Conservation (phyloP, 345 rosid species). For the Salix caprea region DNA sequence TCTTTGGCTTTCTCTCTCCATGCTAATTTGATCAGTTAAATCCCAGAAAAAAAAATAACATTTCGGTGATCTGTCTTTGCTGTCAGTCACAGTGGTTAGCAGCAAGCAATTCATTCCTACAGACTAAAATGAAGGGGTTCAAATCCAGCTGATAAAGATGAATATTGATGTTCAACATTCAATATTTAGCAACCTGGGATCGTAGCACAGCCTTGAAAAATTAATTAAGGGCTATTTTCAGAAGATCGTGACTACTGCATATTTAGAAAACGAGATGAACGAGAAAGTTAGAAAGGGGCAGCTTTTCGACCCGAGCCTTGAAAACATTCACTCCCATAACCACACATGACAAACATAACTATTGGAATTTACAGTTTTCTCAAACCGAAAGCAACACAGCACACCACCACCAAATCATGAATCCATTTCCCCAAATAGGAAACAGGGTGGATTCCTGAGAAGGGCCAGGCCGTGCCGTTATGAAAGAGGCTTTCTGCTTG, state of each 20-base stretch:
- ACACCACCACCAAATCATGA: neutral
- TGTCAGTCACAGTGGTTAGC: neutral
- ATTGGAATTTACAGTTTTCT: neutral
- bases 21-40: neutral
- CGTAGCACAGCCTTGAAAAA: neutral
- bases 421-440: neutral
- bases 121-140: neutral
- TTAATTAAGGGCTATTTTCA: neutral
- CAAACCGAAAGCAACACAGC: neutral
- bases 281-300: neutral
- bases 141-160: no score
- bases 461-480: neutral
- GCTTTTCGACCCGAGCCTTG: neutral
- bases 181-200: neutral
- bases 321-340: neutral
- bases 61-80: neutral
- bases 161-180: no score
- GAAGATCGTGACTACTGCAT: neutral
- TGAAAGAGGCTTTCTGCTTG: neutral
- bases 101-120: neutral
- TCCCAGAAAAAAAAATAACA: neutral
- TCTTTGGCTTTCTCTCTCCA: neutral
- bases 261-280: no score
- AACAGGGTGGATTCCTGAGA: neutral
- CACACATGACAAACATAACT: neutral